These are phyloP conservation scores for Botrytis fabae DNA, from an alignment of 2,329 filamentous ascomycete species.

Conservation along the genomic window DNA sequence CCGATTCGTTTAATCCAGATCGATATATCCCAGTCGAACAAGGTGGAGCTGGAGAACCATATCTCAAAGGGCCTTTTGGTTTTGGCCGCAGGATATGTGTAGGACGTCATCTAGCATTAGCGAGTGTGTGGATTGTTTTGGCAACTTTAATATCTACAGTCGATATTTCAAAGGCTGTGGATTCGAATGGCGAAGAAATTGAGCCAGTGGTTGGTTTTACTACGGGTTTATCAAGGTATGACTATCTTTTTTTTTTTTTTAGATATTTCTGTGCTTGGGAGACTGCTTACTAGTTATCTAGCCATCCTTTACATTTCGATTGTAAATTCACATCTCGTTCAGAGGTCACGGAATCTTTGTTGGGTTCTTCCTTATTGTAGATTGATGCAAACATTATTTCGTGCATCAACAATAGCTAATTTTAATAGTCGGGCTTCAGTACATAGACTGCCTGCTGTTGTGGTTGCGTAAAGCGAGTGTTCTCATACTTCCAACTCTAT, in stretches of 20 bases:
- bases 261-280: neutral
- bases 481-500: neutral
- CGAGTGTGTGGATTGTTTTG: slow-evolving; percentile 46
- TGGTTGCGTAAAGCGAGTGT: neutral
- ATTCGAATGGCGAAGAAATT: slow-evolving; percentile 43
- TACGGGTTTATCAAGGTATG: slow-evolving; percentile 30
- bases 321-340: neutral
- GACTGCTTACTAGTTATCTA: neutral
- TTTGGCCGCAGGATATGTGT: slow-evolving; percentile 52
- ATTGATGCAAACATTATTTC: neutral
- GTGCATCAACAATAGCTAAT: neutral
- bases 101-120: slow-evolving; percentile 52
- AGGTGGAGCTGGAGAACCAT: slow-evolving; percentile 48
- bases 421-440: accelerated
- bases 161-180: slow-evolving; percentile 41
- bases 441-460: neutral
- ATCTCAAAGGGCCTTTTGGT: slow-evolving; percentile 51
- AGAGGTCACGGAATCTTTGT: neutral
- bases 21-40: slow-evolving; percentile 46
- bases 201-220: slow-evolving; percentile 36
- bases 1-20: slow-evolving; percentile 49
- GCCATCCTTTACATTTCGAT: slow-evolving; percentile 5
- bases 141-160: slow-evolving; percentile 45
- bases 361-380: neutral
- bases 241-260: too few relatives aligned